Percentiles rank a stretch among this genome's conserved stretches.
Conservation (phyloP, 2,329 filamentous ascomycete species). For the Cytospora chrysosperma region DNA sequence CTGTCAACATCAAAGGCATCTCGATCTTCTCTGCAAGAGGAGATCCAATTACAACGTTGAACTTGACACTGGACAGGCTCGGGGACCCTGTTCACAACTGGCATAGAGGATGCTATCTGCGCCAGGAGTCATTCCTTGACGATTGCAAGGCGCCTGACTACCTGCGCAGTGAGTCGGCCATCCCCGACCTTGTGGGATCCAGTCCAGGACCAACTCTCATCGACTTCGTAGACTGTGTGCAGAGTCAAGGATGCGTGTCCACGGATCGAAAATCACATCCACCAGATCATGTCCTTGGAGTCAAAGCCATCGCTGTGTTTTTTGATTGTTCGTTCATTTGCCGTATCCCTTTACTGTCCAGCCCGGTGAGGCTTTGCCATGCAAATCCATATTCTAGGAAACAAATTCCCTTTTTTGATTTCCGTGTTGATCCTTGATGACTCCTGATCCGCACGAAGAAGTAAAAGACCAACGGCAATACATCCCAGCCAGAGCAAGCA, state of each 20-base stretch:
- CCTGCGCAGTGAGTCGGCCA: not conserved
- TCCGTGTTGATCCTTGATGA: constrained; percentile 26
- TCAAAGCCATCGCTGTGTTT: constrained; percentile 34
- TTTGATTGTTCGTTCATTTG: constrained; percentile 45
- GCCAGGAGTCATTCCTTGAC: not conserved
- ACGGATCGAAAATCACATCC: not conserved
- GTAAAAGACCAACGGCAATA: constrained; percentile 23
- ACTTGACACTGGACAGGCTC: not conserved
- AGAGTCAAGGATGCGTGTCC: not conserved
- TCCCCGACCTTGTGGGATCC: not conserved
- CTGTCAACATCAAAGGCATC: not conserved
- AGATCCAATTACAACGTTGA: not conserved
- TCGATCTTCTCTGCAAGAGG: not conserved
- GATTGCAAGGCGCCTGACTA: not conserved
- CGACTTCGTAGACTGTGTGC: not conserved
- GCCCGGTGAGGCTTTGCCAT: constrained; percentile 46
- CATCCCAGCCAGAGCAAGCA: constrained; percentile 13
- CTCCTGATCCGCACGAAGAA: constrained; percentile 32
- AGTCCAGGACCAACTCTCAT: not conserved
- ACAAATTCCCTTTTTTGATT: constrained; percentile 37
- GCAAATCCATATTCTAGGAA: constrained; percentile 47
- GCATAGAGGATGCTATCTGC: not conserved
- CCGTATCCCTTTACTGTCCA: constrained; percentile 50
- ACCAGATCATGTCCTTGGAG: not conserved
- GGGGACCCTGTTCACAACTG: not conserved